These are phyloP conservation scores for Euphorbia lathyris DNA, from an alignment of 345 rosid genomes.

Conservation along the genomic window DNA sequence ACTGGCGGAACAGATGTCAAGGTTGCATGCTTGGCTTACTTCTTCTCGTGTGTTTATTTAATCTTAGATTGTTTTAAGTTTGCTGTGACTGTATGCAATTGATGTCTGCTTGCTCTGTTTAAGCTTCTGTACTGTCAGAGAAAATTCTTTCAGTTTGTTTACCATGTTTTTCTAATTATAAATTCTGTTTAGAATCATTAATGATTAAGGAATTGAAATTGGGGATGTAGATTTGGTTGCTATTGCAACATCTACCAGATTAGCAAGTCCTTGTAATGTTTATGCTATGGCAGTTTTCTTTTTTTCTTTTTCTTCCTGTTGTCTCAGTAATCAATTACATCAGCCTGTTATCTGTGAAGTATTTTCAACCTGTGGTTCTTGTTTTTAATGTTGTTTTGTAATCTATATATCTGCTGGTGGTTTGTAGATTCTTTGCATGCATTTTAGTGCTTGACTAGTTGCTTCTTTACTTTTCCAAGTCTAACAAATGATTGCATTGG, in stretches of 20 bases:
- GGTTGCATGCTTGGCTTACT: slow-evolving; percentile 39
- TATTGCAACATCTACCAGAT: neutral
- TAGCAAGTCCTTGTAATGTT: slow-evolving; percentile 1
- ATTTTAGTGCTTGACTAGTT: neutral
- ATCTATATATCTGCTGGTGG: no score
- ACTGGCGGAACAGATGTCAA: slow-evolving; percentile 99
- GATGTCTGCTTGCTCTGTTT: neutral
- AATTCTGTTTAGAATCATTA: neutral
- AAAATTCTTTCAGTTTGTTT: neutral
- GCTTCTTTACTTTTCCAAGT: neutral
- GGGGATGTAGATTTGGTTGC: neutral
- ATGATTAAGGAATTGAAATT: no score
- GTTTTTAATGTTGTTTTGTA: neutral
- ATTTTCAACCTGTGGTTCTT: neutral
- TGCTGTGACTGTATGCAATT: neutral
- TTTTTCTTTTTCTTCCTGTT: neutral
- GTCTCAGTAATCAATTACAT: neutral
- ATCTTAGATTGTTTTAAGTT: neutral
- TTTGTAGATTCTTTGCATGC: neutral
- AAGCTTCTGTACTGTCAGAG: neutral
- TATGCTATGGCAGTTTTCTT: slow-evolving; percentile 1
- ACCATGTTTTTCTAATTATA: neutral
- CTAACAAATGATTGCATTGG: slow-evolving; percentile 17
- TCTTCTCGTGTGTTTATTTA: slow-evolving; percentile 1
- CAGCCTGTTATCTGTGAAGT: neutral